Evolutionary conservation across 192 early-diverging fungal species (phyloP).

Genomic region (Backusella sp.): DNA sequence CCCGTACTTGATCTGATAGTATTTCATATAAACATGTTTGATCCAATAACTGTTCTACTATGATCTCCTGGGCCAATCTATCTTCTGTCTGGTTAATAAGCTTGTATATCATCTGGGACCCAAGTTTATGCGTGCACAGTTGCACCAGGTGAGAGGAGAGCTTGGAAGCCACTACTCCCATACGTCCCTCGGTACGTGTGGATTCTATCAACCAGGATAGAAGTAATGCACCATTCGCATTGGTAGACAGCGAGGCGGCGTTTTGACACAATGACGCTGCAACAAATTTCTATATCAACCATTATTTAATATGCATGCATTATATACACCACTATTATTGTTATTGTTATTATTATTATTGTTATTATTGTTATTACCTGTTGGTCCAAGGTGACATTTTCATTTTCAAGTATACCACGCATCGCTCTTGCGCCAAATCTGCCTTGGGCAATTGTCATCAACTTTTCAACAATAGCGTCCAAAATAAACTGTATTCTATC

Average conservation of each 20-base stretch:
- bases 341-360: not conserved
- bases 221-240: conserved; percentile 87
- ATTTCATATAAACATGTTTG: conserved; percentile 68
- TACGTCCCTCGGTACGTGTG: conserved; percentile 75
- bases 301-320: not conserved
- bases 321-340: too few species aligned
- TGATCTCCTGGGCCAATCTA: conserved; percentile 77
- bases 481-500: conserved; percentile 88
- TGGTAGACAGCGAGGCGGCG: conserved; percentile 73
- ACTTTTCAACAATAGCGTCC: conserved; percentile 86
- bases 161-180: conserved; percentile 76
- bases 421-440: conserved; percentile 94
- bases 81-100: conserved; percentile 86
- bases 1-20: conserved; percentile 76
- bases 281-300: conserved; percentile 73
- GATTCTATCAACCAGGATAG: conserved; percentile 92
- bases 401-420: conserved; percentile 86
- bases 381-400: conserved; percentile 76
- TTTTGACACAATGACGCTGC: conserved; percentile 85
- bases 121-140: conserved; percentile 86
- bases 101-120: conserved; percentile 76
- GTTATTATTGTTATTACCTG: conserved; percentile 36
- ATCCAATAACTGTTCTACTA: conserved; percentile 72
- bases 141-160: conserved; percentile 71
- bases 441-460: conserved; percentile 83